Conservation (phyloP, 2,329 filamentous ascomycete species). For the Onygena corvina region DNA sequence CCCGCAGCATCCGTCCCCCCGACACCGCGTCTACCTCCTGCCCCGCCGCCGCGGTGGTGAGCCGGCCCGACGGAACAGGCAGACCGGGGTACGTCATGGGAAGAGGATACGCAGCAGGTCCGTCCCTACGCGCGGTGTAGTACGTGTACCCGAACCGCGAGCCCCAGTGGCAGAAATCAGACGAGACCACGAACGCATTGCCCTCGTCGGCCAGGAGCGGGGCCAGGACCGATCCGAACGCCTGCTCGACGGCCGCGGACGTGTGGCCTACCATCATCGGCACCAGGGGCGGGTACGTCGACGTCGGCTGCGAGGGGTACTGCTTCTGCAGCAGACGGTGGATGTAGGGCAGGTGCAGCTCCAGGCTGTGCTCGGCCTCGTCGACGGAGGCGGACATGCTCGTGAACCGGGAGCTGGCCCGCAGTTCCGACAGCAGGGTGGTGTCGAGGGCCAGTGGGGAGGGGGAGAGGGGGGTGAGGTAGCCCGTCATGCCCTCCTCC, state of each 20-base stretch:
- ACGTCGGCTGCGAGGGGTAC: conserved; percentile 36
- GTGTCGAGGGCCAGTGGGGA: conserved; percentile 35
- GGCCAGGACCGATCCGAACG: conserved; percentile 57
- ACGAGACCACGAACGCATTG: conserved; percentile 79
- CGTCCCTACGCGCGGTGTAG: conserved; percentile 48
- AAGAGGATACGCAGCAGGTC: conserved; percentile 20
- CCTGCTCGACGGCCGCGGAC: conserved; percentile 51
- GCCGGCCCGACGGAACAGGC: conserved; percentile 27
- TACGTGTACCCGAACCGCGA: conserved; percentile 69
- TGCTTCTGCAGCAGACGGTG: conserved; percentile 59
- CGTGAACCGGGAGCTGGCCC: conserved; percentile 26
- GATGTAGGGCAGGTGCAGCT: conserved; percentile 93
- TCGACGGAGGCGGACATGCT: conserved; percentile 56
- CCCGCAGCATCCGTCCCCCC: conserved; percentile 21
- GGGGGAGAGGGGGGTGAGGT: conserved; percentile 34
- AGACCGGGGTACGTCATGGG: conserved; percentile 34
- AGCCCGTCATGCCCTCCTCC: conserved; percentile 49
- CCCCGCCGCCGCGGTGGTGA: conserved; percentile 19
- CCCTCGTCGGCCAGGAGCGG: conserved; percentile 61
- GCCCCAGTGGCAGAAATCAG: conserved; percentile 97
- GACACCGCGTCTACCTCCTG: conserved; percentile 23
- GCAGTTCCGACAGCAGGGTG: conserved; percentile 32
- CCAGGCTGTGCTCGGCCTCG: conserved; percentile 77
- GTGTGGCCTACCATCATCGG: conserved; percentile 80
- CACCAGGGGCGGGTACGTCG: conserved; percentile 59